Base-by-base conservation (phyloP, 2,329 filamentous ascomycete genomes). In the Paramyrothecium sp. region DNA sequence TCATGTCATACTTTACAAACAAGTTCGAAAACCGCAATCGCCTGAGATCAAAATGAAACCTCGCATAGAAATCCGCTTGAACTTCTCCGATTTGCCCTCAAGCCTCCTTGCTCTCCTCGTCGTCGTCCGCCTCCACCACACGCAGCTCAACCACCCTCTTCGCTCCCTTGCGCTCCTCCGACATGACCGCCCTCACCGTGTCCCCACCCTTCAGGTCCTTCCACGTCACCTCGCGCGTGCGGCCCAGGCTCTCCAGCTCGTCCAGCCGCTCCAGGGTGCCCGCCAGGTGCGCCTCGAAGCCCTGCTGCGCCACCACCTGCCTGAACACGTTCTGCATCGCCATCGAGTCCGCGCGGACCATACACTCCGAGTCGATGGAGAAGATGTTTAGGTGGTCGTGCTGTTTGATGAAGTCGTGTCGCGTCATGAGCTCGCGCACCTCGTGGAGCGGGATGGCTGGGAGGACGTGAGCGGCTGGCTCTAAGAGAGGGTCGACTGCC, bases 311-410 rank as follows among this genome's bases (percentile, higher is more conserved):
- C 61, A 81, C 84, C 2, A 85, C 75, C 55, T 84, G 76, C 47
- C 80, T 75, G 68, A 85, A 84, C 2, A 83, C 82, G 54, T 81
- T 80, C 70, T 83, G 81, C 82, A 85, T 85, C 7, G 82, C 80
- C 7, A 85, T 81, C 0, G 75, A 80, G 61, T 85, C 82, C 1
- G 82, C 81, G 46, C 82, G 75, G 4, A 85, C 82, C 72, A 80
- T 82, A 19, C 80, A 81, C 52, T 76, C 75, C 21, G 77, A 78
- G 66, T 84, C 81, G 60, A 85, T 85, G 33, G 81, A 81, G 69
- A 85, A 84, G 60, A 85, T 75, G 65, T 83, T 84, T 57, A 83
- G 78, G 56, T 82, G 78, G 62, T 85, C 82, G 67, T 84, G 83
- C 53, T 74, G 72, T 61, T 82, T 75, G 58, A 85, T 84, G 67